A percentile compares a stretch with the other conserved stretches of the same genome.
These are phyloP conservation scores for Botrytis squamosa DNA, from an alignment of 2,329 filamentous ascomycete genomes.

Conservation along the genomic window DNA sequence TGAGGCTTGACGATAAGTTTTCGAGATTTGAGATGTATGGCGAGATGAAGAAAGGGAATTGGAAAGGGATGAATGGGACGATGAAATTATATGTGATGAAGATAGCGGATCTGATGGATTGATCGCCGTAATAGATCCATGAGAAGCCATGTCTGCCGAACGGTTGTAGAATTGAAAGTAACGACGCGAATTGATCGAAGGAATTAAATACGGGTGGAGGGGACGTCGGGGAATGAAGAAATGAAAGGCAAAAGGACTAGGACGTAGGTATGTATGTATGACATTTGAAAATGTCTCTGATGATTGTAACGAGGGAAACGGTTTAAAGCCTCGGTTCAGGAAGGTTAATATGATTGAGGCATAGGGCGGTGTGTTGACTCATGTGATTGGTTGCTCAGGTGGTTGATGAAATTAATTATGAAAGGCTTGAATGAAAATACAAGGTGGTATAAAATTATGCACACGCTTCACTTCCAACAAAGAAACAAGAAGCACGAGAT, in stretches of 20 bases:
- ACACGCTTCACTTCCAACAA: neutral
- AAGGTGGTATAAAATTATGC: neutral
- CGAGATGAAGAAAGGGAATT: constrained; percentile 57
- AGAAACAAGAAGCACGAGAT: neutral
- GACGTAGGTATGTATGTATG: neutral
- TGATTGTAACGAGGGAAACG: neutral
- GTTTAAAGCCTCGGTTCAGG: constrained; percentile 15
- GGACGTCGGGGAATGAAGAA: constrained; percentile 15
- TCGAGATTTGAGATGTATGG: constrained; percentile 73
- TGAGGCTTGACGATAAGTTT: constrained; percentile 90
- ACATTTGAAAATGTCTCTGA: constrained; percentile 19
- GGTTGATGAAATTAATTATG: neutral
- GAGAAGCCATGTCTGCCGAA: constrained; percentile 32
- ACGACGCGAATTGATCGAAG: neutral
- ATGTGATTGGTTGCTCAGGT: neutral
- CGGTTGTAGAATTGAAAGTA: neutral
- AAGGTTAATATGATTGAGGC: neutral
- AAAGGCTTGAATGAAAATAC: neutral
- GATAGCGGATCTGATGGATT: constrained; percentile 44
- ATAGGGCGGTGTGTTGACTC: constrained; percentile 16
- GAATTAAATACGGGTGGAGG: neutral
- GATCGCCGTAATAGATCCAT: constrained; percentile 33
- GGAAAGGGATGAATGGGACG: constrained; percentile 68
- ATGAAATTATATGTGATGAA: constrained; percentile 58
- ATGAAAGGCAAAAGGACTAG: constrained; percentile 6